A percentile compares a stretch with the other conserved stretches of the same genome.
Conservation (phyloP, 2,329 filamentous ascomycete species). For the Monilinia fructigena region DNA sequence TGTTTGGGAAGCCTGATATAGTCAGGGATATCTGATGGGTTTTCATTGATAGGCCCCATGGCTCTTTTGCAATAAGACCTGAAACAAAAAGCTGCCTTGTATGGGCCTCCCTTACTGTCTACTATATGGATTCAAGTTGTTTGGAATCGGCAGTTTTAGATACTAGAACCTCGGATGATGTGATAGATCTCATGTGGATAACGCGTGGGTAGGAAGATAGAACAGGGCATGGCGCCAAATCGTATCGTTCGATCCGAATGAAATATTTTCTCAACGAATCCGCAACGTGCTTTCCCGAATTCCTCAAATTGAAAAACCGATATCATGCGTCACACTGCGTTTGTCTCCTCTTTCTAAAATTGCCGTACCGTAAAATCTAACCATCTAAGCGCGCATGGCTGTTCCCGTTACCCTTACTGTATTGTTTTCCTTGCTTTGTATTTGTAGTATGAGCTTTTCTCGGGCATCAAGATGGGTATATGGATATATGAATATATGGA, state of each 20-base stretch:
- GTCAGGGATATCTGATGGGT: neutral
- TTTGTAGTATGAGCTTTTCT: neutral
- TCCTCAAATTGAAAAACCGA: conserved; percentile 16
- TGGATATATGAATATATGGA: neutral
- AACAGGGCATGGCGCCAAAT: conserved; percentile 19
- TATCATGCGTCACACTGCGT: conserved; percentile 25
- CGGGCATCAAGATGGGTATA: conserved; percentile 4
- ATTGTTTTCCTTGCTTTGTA: conserved; percentile 7
- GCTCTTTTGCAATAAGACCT: neutral
- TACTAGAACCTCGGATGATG: conserved; percentile 13
- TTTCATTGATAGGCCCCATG: conserved; percentile 10
- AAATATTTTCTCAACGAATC: conserved; percentile 19
- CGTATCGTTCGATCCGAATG: neutral
- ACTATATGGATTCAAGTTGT: neutral
- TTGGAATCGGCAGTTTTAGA: conserved; percentile 7
- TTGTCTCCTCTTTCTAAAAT: conserved; percentile 10
- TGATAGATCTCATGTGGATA: conserved; percentile 18
- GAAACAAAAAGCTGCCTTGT: conserved; percentile 4
- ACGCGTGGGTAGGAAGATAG: neutral
- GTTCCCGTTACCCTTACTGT: conserved; percentile 3
- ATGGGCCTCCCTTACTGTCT: neutral
- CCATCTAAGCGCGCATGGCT: conserved; percentile 23
- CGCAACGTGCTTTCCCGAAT: conserved; percentile 14
- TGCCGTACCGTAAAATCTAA: neutral
- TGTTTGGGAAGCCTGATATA: conserved; percentile 15